These are phyloP conservation scores for Arthrobotrys sphaeroides DNA, from an alignment of 2,329 filamentous ascomycete species.

Conservation along the genomic window DNA sequence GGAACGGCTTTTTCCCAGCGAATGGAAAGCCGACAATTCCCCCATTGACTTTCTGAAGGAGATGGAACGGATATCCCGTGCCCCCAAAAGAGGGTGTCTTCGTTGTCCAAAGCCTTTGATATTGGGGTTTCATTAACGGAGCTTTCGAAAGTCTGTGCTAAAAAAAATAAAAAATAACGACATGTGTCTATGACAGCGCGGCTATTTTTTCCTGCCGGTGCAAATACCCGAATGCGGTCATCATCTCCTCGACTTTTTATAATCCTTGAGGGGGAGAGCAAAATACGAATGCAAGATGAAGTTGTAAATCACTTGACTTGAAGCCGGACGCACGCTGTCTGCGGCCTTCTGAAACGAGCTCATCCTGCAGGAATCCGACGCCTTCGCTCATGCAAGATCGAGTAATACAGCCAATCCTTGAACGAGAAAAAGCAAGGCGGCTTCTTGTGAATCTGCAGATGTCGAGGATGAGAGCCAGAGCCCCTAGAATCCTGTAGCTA, in stretches of 20 bases:
- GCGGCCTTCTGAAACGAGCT: slow-evolving; percentile 47
- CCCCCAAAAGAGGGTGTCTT: slow-evolving; percentile 5
- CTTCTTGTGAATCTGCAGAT: slow-evolving; percentile 19
- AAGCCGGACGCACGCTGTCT: slow-evolving; percentile 41
- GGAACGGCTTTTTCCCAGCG: slow-evolving; percentile 16
- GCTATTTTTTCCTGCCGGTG: slow-evolving; percentile 40
- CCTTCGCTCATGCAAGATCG: slow-evolving; percentile 53
- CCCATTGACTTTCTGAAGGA: background rate
- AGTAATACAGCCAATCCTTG: slow-evolving; percentile 48
- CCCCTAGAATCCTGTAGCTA: slow-evolving; percentile 8
- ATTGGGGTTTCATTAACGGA: slow-evolving; percentile 5
- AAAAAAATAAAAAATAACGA: background rate
- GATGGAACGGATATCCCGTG: background rate
- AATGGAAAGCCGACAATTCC: slow-evolving; percentile 10
- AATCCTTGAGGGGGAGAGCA: slow-evolving; percentile 1
- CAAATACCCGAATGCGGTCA: slow-evolving; percentile 43
- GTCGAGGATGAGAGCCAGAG: slow-evolving; percentile 7
- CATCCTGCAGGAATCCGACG: slow-evolving; percentile 50
- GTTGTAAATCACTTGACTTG: slow-evolving; percentile 52
- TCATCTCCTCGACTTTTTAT: slow-evolving; percentile 34
- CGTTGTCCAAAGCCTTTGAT: slow-evolving; percentile 10
- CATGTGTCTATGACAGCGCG: slow-evolving; percentile 23
- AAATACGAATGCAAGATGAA: slow-evolving; percentile 26
- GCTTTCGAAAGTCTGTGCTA: slow-evolving; percentile 32
- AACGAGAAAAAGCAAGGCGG: slow-evolving; percentile 31